Evolutionary conservation across 768 basidiomycete genomes (phyloP), one percentile per base, ranked within the genome.

Genomic region (Calocybe cyanea): DNA sequence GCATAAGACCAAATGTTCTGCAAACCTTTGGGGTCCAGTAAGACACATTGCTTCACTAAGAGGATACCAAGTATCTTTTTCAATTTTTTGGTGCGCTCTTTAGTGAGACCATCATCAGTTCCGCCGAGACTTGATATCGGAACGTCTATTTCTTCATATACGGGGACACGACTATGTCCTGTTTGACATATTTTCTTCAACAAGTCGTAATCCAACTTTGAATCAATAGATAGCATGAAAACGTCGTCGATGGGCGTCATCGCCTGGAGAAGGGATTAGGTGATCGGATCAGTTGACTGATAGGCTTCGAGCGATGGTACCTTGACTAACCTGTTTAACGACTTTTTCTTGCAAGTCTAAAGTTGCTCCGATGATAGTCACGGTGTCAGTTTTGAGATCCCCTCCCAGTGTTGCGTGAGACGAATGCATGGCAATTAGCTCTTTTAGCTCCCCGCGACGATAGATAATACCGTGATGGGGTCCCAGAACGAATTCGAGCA

Each of bases 391-490:
- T 57, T 89, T 86, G 35, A 94, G 69, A 60, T 95, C 92, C 9
- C 92, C 92, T 10, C 90, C 91, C 47, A 83, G 84, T 0, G 83
- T 71, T 4, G 78, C 83, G 24, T 75, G 74, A 0, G 77, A 79
- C 2, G 82, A 83, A 52, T 95, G 92, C 79, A 94, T 81, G 1
- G 90, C 89, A 47, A 95, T 92, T 20, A 95, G 69, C 59, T 94
- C 92, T 57, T 93, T 92, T 21, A 95, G 73, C 59, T 95, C 88
- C 47, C 76, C 79, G 43, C 91, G 77, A 6, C 92, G 78, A 56
- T 94, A 95, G 39, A 94, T 91, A 59, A 94, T 91, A 18, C 92
- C 92, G 58, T 92, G 89, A 62, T 93, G 89, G 0, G 83, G 67
- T 4, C 92, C 92, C 4, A 95, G 75, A 2, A 76, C 77, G 46